Base-by-base conservation (phyloP, 768 basidiomycete species). In the Boletellus ananas region DNA sequence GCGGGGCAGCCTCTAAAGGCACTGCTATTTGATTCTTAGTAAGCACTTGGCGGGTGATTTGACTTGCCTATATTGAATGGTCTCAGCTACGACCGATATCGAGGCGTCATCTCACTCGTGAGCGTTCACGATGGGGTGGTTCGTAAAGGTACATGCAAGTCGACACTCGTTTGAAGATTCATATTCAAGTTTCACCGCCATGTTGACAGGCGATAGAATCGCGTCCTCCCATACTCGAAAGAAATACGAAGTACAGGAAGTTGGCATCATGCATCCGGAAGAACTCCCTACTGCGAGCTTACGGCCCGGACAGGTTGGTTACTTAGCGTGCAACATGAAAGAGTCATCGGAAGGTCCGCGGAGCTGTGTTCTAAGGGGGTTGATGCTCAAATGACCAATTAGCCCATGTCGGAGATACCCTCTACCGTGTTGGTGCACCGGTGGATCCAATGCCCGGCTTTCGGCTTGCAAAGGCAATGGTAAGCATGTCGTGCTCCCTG, bases 271-370 rank as follows among this genome's bases (percentile, higher is more conserved):
- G 78, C 76, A 94, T 64, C 94, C 95, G 4, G 88, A 91, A 61
- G 91, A 95, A 66, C 74, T 84, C n/a, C 77, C 88, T 12, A 87
- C 85, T 0, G 72, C 72, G 11, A 76, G 74, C 47, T 70, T 93
- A 40, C 76, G 78, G 49, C 79, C 87, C 33, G 90, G 90, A 6
- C 90, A 93, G 69, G 91, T 93, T 16, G 90, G 91, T 14, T 94
- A 83, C 61, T 79, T 91, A 49, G 88, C 92, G 1, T 98, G 95
- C 68, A 95, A 94, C 63, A 98, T 99, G 95, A 99, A 97, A 67
- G 88, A 96, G 58, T 89, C 90, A 10, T 82, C 88, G 13, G 93
- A 98, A 75, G 94, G 94, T 93, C 49, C 37, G 63, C 44, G 33
- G 13, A 33, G 12, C 13, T 25, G 1, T 10, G 6, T 29, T 35